Conservation (phyloP, 805 yeast species). For the Wickerhamiella spandovensis region DNA sequence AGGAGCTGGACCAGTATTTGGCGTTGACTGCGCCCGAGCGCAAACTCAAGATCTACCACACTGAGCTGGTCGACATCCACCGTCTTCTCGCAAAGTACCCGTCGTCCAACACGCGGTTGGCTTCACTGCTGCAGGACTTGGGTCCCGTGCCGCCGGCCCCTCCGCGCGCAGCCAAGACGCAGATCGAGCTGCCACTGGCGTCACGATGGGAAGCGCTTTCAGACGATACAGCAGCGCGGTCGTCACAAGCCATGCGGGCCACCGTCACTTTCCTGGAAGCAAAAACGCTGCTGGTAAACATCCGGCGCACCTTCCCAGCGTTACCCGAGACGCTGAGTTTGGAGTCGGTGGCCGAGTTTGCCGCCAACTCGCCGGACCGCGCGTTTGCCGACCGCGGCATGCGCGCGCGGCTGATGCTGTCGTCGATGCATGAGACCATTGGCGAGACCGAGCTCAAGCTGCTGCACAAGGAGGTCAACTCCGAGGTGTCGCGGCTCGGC, state of each 20-base stretch:
- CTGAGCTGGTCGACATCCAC: slow-evolving; percentile 27
- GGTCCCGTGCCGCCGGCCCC: slow-evolving; percentile 23
- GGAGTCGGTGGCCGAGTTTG: slow-evolving; percentile 21
- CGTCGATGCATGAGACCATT: slow-evolving; percentile 2
- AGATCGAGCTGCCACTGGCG: slow-evolving; percentile 22
- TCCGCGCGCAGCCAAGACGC: slow-evolving; percentile 20
- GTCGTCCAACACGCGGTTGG: slow-evolving; percentile 3
- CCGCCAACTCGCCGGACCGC: slow-evolving; percentile 20
- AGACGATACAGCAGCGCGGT: slow-evolving; percentile 17
- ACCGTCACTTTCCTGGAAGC: slow-evolving; percentile 26
- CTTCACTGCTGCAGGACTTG: slow-evolving; percentile 19
- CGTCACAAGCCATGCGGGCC: slow-evolving; percentile 13
- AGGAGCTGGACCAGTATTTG: slow-evolving; percentile 28
- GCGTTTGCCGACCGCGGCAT: slow-evolving; percentile 23
- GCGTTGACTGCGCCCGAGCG: slow-evolving; percentile 26
- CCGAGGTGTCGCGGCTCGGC: slow-evolving; percentile 25
- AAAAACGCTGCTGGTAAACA: slow-evolving; percentile 24
- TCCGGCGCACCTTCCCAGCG: slow-evolving; percentile 25
- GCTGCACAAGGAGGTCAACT: slow-evolving; percentile 23
- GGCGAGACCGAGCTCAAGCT: slow-evolving; percentile 8
- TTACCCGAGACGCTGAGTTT: slow-evolving; percentile 11
- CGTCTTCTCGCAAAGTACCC: slow-evolving; percentile 23
- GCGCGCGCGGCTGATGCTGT: slow-evolving; percentile 22
- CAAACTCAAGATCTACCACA: slow-evolving; percentile 22
- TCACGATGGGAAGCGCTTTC: slow-evolving; percentile 24